Evolutionary conservation across 805 yeast genomes (phyloP), one percentile per base, ranked within the genome.

Genomic region (Ogataea haglerorum): DNA sequence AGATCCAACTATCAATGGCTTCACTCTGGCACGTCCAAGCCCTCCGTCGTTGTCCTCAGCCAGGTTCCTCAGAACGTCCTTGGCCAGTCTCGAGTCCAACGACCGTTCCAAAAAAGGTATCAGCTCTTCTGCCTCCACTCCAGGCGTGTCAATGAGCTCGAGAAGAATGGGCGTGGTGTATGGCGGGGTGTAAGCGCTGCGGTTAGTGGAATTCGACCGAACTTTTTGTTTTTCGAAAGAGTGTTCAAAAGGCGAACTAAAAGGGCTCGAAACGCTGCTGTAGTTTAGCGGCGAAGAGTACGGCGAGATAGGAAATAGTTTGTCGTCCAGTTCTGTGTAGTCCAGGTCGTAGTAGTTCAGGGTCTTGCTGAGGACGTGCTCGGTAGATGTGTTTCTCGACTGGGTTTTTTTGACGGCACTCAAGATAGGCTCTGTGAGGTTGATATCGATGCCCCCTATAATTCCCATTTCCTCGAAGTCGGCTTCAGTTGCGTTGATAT

Each of bases 41-140:
- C 36, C 38, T 1, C 49, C 49, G 28, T 53, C 51, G 27, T 39
- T 35, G 22, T 46, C 82, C 45, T 77, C 68, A 4, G 84, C 85
- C 36, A 85, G 62, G 36, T 82, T 82, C 34, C 70, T 70, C 21
- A 85, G 60, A 10, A 78, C 71, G 23, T 78, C 80, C 35, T 70
- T 73, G 33, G 80, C 82, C 29, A 85, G 58, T 46, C 78, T 71
- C 29, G 82, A 68, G 55, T 82, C 81, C 7, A 85, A 51, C 0
- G 89, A 82, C 2, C 82, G 80, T 51, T 85, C 93, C 30, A 85
- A 60, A 54, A 85, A 85, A 1, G 93, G 95, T 8, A 85, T 85
- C 23, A 81, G 73, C 50, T 76, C 77, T 38, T 76, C 76, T 4
- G 82, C 75, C 33, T 78, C 74, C 57, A 80, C 82, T 2, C 84